Conservation (phyloP, 1,139 yeast genomes). For the Taiozyma sp. region DNA sequence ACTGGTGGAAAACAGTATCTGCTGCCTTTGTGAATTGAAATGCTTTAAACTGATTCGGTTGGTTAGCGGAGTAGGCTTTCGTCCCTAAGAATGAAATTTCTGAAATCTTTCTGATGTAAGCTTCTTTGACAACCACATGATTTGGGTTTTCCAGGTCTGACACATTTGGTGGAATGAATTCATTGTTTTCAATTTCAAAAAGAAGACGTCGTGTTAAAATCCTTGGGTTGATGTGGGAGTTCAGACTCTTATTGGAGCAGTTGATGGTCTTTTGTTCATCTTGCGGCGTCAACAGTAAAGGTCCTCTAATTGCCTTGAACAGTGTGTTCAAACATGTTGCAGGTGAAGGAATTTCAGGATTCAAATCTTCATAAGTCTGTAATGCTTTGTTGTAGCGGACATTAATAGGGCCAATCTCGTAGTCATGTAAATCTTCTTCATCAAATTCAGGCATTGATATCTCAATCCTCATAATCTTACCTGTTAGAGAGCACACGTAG, state of each 20-base stretch:
- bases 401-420: constrained; percentile 34
- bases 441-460: constrained; percentile 37
- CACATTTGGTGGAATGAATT: constrained; percentile 51
- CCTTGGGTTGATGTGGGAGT: constrained; percentile 50
- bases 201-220: constrained; percentile 44
- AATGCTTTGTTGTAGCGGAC: constrained; percentile 32
- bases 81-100: constrained; percentile 47
- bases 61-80: constrained; percentile 23
- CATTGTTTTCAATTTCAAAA: constrained; percentile 38
- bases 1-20: constrained; percentile 35
- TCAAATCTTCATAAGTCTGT: constrained; percentile 22
- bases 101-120: constrained; percentile 43
- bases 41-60: constrained; percentile 30
- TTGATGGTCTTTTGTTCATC: constrained; percentile 51
- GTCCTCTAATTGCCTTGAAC: constrained; percentile 58
- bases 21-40: constrained; percentile 35
- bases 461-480: constrained; percentile 38
- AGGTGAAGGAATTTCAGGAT: constrained; percentile 40
- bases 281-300: constrained; percentile 39
- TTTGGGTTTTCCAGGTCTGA: constrained; percentile 31
- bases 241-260: constrained; percentile 43
- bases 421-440: constrained; percentile 31
- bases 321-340: constrained; percentile 53
- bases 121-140: constrained; percentile 34
- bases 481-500: constrained; percentile 38